phyloP scores from a whole-genome alignment of 2,329 filamentous ascomycete genomes.

The Aspergillus sp. region DNA sequence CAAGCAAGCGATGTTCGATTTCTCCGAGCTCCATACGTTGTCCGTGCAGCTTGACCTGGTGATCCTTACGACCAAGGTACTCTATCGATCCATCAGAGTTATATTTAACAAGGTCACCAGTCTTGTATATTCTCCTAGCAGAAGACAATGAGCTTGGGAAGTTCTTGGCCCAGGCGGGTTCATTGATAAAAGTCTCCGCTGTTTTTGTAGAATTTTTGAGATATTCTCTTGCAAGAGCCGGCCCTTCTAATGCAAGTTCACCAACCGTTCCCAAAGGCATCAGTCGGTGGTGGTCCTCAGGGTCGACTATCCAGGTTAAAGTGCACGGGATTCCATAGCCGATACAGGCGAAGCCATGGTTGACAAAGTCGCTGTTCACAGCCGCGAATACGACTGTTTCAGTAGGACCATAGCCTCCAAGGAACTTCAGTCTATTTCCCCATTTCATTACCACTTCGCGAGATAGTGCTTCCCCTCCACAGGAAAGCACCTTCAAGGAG shows the following conservation, averaged over 20 bases:
- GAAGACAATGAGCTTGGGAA: constrained; percentile 9
- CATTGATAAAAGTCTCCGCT: constrained; percentile 24
- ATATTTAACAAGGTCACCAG: constrained; percentile 26
- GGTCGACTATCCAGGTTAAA: constrained; percentile 35
- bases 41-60: constrained; percentile 66
- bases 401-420: constrained; percentile 41
- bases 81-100: constrained; percentile 22
- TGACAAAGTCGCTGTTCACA: constrained; percentile 28
- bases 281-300: constrained; percentile 29
- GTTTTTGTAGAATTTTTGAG: constrained; percentile 37
- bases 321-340: constrained; percentile 23
- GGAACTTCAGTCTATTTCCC: constrained; percentile 48
- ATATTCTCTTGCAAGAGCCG: constrained; percentile 41
- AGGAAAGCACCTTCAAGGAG: constrained; percentile 43
- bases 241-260: constrained; percentile 39
- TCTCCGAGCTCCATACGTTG: constrained; percentile 63
- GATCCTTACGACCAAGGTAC: constrained; percentile 57
- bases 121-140: constrained; percentile 26
- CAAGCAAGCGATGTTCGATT: constrained; percentile 41
- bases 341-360: constrained; percentile 21
- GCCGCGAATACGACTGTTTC: constrained; percentile 36
- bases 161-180: constrained; percentile 25
- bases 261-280: constrained; percentile 38
- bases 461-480: constrained; percentile 63
- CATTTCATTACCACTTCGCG: constrained; percentile 69